Base-by-base conservation (phyloP, 768 basidiomycete species). In the Nidularia pulvinata region DNA sequence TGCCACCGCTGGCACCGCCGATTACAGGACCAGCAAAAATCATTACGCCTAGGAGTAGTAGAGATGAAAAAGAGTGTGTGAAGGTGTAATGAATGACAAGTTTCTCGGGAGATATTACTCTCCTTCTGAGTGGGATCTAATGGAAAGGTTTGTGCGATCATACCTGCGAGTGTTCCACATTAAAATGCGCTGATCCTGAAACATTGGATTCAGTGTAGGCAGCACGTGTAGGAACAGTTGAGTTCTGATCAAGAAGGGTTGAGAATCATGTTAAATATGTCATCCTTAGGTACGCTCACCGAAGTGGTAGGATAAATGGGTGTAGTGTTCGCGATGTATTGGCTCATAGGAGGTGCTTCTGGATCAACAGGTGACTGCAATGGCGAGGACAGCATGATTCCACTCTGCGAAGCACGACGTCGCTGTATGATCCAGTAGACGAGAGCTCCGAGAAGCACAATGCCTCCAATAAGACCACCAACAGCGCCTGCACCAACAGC, bases 401-500 rank as follows among this genome's bases (percentile, higher is more conserved):
- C 50, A 42, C 16, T 62, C 54, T 9, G 59, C 25, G 25, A 49
- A 47, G 56, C 61, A 34, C 57, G 64, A 22, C 61, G 61, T 10
- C 60, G 63, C 33, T 36, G 49, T 19, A 66, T 48, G 47, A 48
- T 60, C 64, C 64, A 68, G 47, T 47, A 74, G 9, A 61, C 50
- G 6, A 66, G 22, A 4, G 58, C 73, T 14, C 53, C 64, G 16
- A 81, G 55, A 33, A 76, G 42, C 4, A 65, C 68, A 19, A 74
- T 50, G 10, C 45, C 45, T 19, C 67, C 75, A 10, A 74, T 57
- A 6, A 77, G 46, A 2, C 71, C 77, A 13, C 76, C 78, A 6
- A 80, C 68, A 25, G 75, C 67, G n/a, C 79, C 78, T 34, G 80
- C 82, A 2, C 76, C 74, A 16, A 83, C 70, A 7, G 63, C 62